These are phyloP conservation scores for Hypoxylon trugodes DNA, from an alignment of 495 filamentous ascomycete genomes.

Conservation along the genomic window DNA sequence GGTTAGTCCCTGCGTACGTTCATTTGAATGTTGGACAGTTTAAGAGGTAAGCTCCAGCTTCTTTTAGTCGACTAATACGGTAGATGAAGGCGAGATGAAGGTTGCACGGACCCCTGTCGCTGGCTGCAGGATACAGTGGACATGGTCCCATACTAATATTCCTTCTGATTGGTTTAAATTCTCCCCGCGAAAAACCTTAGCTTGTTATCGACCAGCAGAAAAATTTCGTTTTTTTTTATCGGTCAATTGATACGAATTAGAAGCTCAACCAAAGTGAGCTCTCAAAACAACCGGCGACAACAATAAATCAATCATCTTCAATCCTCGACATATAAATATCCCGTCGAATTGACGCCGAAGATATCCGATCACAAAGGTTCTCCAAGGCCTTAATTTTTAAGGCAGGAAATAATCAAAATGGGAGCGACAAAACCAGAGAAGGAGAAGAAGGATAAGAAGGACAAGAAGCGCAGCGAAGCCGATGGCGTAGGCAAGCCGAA, in stretches of 20 bases:
- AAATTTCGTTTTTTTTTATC: constrained; percentile 38
- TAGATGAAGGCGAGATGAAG: background rate
- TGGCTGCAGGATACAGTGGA: constrained; percentile 18
- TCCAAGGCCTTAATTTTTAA: no score
- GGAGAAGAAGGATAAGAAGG: constrained; percentile 79
- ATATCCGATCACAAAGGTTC: no score
- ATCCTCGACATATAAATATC: background rate
- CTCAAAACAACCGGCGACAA: constrained; percentile 11
- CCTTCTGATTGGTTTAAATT: constrained; percentile 24
- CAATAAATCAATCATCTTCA: background rate
- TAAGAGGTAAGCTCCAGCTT: no score
- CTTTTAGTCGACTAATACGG: no score
- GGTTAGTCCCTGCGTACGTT: background rate
- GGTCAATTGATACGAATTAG: constrained; percentile 27
- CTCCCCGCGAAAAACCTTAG: constrained; percentile 26
- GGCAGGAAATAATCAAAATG: constrained; percentile 40
- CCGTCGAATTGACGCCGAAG: background rate
- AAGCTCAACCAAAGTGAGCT: constrained; percentile 18
- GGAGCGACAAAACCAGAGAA: constrained; percentile 59
- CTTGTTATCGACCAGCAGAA: constrained; percentile 20
- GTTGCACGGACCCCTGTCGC: constrained; percentile 4
- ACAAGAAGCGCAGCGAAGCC: constrained; percentile 79
- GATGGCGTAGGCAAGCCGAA: constrained; percentile 76
- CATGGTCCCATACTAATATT: background rate
- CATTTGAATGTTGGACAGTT: background rate